These are phyloP conservation scores for Aspergillus coremiiformis DNA, from an alignment of 495 filamentous ascomycete species.

Conservation along the genomic window DNA sequence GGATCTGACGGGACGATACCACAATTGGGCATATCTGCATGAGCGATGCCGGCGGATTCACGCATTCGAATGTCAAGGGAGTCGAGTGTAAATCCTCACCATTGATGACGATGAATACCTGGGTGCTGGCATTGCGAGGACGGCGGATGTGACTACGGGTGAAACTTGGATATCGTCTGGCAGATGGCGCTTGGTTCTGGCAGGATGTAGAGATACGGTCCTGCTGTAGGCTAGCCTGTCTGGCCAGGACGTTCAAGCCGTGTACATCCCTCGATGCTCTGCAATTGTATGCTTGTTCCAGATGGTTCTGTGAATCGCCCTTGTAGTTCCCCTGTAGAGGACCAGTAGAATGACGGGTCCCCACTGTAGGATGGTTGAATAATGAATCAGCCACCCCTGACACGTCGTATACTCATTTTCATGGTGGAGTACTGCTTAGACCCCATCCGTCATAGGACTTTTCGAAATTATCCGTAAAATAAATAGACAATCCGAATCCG, in stretches of 20 bases:
- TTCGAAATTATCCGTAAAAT: neutral
- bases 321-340: constrained; percentile 1
- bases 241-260: neutral
- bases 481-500: neutral
- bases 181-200: neutral
- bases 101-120: constrained; percentile 14
- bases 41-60: constrained; percentile 10
- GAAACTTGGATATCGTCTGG: neutral
- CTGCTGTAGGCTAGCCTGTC: neutral
- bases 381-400: neutral
- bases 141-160: constrained; percentile 5
- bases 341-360: neutral
- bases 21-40: constrained; percentile 22
- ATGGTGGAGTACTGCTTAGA: neutral
- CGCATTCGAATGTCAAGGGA: constrained; percentile 12
- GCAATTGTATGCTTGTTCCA: constrained; percentile 10
- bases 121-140: constrained; percentile 10
- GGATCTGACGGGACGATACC: constrained; percentile 7
- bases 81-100: constrained; percentile 2
- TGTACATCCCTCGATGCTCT: neutral
- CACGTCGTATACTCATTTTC: neutral
- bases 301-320: neutral
- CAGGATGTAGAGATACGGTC: neutral
- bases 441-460: neutral
- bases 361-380: neutral